These are phyloP conservation scores for Avena eriantha DNA, from an alignment of 176 grass and related monocot species.

Conservation along the genomic window DNA sequence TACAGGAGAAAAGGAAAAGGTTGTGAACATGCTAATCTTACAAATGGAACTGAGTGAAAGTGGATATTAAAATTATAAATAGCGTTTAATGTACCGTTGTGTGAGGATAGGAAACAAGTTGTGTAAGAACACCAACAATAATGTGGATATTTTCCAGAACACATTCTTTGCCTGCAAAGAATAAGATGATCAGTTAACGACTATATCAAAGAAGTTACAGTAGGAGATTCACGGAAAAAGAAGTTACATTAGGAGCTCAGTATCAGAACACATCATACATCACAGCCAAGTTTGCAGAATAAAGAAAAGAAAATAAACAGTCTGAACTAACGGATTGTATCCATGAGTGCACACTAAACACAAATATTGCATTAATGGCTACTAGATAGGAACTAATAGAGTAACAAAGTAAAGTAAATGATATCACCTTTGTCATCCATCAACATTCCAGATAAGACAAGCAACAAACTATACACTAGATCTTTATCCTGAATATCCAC, in stretches of 20 bases:
- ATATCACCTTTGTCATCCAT: slow-evolving; percentile 89
- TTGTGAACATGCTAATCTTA: slow-evolving; percentile 38
- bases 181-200: slow-evolving; percentile 2
- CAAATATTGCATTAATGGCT: slow-evolving; percentile 15
- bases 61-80: slow-evolving; percentile 16
- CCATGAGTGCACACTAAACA: neutral
- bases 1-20: slow-evolving; percentile 45
- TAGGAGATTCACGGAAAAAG: no score
- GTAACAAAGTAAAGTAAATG: slow-evolving; percentile 40
- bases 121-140: slow-evolving; percentile 56
- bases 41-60: slow-evolving; percentile 32
- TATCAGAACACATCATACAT: slow-evolving; percentile 1
- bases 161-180: slow-evolving; percentile 72
- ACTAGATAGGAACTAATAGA: slow-evolving; percentile 3
- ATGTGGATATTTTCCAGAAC: slow-evolving; percentile 82
- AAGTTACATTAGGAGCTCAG: neutral
- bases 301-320: slow-evolving; percentile 40
- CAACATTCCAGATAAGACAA: slow-evolving; percentile 89
- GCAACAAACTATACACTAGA: slow-evolving; percentile 76
- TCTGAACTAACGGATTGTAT: neutral
- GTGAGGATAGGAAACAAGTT: slow-evolving; percentile 80
- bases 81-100: slow-evolving; percentile 67
- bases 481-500: slow-evolving; percentile 68
- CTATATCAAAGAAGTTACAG: slow-evolving; percentile 19
- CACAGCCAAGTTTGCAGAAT: slow-evolving; percentile 18